These are phyloP conservation scores for Lipomyces chichibuensis DNA, from an alignment of 805 yeast genomes.

Conservation along the genomic window DNA sequence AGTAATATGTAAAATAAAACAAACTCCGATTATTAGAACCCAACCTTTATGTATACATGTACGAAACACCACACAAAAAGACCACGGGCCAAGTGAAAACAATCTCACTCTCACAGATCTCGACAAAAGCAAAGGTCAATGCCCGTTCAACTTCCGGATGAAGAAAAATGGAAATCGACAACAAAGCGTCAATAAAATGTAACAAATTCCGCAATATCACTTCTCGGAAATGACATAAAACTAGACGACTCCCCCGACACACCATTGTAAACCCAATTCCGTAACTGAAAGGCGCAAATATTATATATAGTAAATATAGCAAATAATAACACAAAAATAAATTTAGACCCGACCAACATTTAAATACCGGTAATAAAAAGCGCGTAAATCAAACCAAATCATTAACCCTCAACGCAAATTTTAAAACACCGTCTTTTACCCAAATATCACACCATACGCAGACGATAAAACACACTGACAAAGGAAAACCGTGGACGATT, in stretches of 20 bases:
- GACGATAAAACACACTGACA: conserved; percentile 5
- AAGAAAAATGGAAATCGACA: neutral
- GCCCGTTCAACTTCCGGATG: neutral
- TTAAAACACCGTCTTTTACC: conserved; percentile 27
- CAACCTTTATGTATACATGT: neutral
- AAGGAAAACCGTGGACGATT: conserved; percentile 7
- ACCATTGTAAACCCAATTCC: conserved; percentile 8
- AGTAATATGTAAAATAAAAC: neutral
- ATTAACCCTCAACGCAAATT: conserved; percentile 18
- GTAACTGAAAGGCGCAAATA: conserved; percentile 3
- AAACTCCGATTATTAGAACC: neutral
- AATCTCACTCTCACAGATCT: neutral
- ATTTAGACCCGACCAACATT: conserved; percentile 12
- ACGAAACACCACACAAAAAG: conserved; percentile 2
- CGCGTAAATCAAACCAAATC: conserved; percentile 1
- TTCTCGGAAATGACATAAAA: conserved; percentile 8
- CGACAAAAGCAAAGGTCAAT: neutral
- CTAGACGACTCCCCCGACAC: neutral
- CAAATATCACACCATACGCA: conserved; percentile 23
- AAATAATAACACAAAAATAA: conserved; percentile 5
- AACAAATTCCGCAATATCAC: neutral
- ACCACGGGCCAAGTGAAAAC: neutral
- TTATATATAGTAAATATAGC: conserved; percentile 9
- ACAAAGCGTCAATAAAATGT: neutral
- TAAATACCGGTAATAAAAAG: conserved; percentile 8